A percentile compares a stretch with the other conserved stretches of the same genome.
These are phyloP conservation scores for Thalassiosira mediterranea DNA, from an alignment of 352 stramenopile species.

Conservation along the genomic window DNA sequence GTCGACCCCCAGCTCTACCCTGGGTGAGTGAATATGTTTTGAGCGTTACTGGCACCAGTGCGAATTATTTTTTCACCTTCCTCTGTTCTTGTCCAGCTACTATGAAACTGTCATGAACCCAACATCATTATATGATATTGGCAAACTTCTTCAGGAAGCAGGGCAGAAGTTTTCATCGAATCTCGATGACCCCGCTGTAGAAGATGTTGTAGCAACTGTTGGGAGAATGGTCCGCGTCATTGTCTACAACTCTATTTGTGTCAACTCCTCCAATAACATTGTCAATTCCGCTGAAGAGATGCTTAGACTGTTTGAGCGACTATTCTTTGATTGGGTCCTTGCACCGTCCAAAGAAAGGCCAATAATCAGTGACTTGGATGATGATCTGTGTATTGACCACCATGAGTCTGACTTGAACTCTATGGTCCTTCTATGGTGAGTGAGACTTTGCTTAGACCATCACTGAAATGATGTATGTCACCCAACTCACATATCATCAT, in stretches of 20 bases:
- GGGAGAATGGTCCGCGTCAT: conserved; percentile 77
- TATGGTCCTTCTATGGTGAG: conserved; percentile 84
- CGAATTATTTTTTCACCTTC: conserved; percentile 1
- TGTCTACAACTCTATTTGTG: conserved; percentile 75
- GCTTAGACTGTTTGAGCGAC: conserved; percentile 81
- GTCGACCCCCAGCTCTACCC: conserved; percentile 84
- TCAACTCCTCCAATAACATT: conserved; percentile 70
- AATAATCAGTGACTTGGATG: conserved; percentile 73
- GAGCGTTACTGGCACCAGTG: not conserved
- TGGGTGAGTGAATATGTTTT: conserved; percentile 38
- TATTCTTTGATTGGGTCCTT: conserved; percentile 86
- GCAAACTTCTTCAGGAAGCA: conserved; percentile 70
- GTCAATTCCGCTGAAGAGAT: conserved; percentile 82
- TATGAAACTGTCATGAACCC: conserved; percentile 82
- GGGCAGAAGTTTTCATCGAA: conserved; percentile 48
- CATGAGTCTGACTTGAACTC: conserved; percentile 77
- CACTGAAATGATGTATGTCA: no score
- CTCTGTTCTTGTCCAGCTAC: conserved; percentile 54
- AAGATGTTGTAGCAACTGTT: conserved; percentile 70
- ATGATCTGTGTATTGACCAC: conserved; percentile 82
- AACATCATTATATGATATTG: conserved; percentile 78
- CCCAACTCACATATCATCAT: no score
- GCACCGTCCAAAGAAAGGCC: conserved; percentile 63
- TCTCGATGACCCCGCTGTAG: conserved; percentile 47
- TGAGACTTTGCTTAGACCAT: no score